phyloP scores from a whole-genome alignment of 1,284 basidiomycete species.

The Meripilus lineatus region DNA sequence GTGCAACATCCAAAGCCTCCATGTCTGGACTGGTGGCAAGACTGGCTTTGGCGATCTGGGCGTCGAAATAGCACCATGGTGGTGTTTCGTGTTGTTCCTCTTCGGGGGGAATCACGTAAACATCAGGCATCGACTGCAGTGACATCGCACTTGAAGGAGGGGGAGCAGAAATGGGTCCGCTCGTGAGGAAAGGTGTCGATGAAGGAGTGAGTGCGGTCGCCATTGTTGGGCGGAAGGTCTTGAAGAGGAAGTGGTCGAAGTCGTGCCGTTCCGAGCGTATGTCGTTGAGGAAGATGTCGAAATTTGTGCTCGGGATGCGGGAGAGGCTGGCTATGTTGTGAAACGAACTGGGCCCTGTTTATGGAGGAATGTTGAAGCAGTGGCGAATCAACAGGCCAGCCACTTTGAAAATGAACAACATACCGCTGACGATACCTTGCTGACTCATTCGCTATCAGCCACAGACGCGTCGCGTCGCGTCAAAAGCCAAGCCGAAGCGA shows the following conservation, averaged over 20 bases:
- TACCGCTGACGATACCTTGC: too few relatives aligned
- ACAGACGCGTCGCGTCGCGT: too few relatives aligned
- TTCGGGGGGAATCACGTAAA: conserved; percentile 67
- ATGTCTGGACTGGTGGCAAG: conserved; percentile 35
- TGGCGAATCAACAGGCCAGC: too few relatives aligned
- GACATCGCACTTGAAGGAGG: conserved; percentile 18
- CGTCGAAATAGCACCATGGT: conserved; percentile 65
- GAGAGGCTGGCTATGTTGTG: too few relatives aligned
- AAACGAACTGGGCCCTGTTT: too few relatives aligned
- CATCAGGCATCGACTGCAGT: conserved; percentile 41
- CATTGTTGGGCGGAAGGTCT: conserved; percentile 17
- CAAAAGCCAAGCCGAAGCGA: too few relatives aligned
- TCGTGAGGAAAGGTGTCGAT: conserved; percentile 15
- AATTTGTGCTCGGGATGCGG: too few relatives aligned
- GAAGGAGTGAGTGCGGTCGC: conserved; percentile 22
- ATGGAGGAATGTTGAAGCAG: too few relatives aligned
- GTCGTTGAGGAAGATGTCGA: not conserved
- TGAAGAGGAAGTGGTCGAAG: too few relatives aligned
- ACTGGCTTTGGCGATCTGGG: conserved; percentile 28
- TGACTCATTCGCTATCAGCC: too few relatives aligned
- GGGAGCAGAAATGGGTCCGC: conserved; percentile 20
- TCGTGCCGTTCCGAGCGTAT: too few relatives aligned
- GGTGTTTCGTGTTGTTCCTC: conserved; percentile 54
- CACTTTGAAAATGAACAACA: too few relatives aligned
- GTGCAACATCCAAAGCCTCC: conserved; percentile 37